These are phyloP conservation scores for Brassica juncea DNA, from an alignment of 345 rosid species.

Conservation along the genomic window DNA sequence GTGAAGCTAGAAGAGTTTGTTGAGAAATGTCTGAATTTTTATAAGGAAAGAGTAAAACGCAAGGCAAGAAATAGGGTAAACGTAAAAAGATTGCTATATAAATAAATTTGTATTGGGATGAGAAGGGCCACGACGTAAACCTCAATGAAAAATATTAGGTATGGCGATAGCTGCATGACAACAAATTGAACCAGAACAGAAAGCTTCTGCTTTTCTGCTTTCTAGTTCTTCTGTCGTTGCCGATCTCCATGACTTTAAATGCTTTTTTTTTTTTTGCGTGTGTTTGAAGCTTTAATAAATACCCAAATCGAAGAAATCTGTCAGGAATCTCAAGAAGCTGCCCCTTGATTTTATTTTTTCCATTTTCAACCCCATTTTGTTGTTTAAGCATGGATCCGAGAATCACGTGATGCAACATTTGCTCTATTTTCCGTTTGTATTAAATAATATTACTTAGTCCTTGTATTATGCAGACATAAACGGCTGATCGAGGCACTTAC, in stretches of 20 bases:
- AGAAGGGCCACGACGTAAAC: constrained; percentile 39
- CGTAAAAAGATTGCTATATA: neutral
- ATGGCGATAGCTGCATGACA: constrained; percentile 49
- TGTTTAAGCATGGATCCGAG: neutral
- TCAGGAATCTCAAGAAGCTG: constrained; percentile 27
- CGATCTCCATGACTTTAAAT: constrained; percentile 30
- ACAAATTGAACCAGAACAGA: constrained; percentile 55
- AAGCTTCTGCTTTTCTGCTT: constrained; percentile 42
- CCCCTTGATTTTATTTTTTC: neutral
- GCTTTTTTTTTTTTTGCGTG: neutral
- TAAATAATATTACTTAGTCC: no score
- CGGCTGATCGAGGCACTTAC: no score
- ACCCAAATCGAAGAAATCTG: neutral
- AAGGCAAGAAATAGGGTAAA: constrained; percentile 48
- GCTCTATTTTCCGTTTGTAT: neutral
- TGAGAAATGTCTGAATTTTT: constrained; percentile 36
- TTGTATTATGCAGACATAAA: no score
- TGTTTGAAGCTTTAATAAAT: neutral
- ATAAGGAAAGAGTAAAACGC: constrained; percentile 49
- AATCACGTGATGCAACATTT: constrained; percentile 23
- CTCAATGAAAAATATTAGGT: constrained; percentile 47
- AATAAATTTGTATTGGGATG: constrained; percentile 17
- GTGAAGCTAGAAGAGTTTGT: constrained; percentile 55
- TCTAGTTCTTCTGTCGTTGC: constrained; percentile 33
- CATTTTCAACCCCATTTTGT: neutral